Conservation (phyloP, 169 alveolate species). For the Cryptosporidium sp. region DNA sequence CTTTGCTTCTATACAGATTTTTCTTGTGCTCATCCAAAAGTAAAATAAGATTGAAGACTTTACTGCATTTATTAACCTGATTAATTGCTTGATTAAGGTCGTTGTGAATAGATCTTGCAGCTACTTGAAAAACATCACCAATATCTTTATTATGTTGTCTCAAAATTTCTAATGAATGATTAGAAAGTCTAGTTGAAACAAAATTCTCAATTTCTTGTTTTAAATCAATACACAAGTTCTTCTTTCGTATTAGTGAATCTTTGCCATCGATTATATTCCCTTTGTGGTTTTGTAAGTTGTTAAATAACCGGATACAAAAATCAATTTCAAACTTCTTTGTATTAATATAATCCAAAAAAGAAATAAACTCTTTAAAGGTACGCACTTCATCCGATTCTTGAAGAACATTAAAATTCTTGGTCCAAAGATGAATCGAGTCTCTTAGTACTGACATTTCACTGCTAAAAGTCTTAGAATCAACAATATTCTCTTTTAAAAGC, state of each 20-base stretch:
- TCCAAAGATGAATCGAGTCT: conserved; percentile 30
- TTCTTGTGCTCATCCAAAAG: neutral
- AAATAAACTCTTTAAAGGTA: neutral
- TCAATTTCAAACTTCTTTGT: conserved; percentile 31
- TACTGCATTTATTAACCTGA: conserved; percentile 1
- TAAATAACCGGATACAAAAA: conserved; percentile 48
- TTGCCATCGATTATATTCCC: neutral
- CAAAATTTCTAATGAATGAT: neutral
- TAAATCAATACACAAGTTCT: neutral
- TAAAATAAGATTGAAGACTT: conserved; percentile 28
- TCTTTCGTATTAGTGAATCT: conserved; percentile 2
- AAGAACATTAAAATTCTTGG: neutral
- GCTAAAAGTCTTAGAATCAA: conserved; percentile 22
- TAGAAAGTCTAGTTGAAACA: conserved; percentile 6
- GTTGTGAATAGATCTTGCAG: conserved; percentile 8
- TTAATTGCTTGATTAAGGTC: neutral
- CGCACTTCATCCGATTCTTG: conserved; percentile 27
- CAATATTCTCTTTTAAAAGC: neutral
- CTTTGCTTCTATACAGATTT: neutral
- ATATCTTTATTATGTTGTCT: neutral
- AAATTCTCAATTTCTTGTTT: conserved; percentile 10
- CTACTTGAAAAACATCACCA: neutral
- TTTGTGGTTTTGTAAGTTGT: neutral
- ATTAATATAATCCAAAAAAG: conserved; percentile 17
- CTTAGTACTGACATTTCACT: conserved; percentile 41